Evolutionary conservation across 305 asterid genomes (phyloP), one percentile per base, ranked within the genome.

Genomic region (Fraxinus sp.): DNA sequence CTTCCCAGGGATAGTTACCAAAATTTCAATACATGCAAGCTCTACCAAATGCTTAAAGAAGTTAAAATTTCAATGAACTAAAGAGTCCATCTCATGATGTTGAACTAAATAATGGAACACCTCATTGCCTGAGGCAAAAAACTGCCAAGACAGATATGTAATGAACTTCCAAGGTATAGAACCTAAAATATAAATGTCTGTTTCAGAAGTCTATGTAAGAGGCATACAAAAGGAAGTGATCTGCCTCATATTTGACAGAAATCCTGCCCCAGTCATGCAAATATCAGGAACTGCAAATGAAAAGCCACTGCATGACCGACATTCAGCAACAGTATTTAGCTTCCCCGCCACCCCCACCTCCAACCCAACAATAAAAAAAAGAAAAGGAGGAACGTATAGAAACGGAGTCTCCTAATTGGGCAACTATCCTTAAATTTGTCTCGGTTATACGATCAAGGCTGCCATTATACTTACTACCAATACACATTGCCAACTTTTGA

Each of bases 251-350:
- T 73, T 74, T 72, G 70, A 72, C 33, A 41, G 39, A 70, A 75
- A 77, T n/a, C 77, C 66, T 32, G 78, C 73, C 59, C 66, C 26
- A 82, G 78, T 41, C 64, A 22, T 41, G n/a, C 36, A 80, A 77
- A 14, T 7, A 76, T 44, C 52, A 28, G 37, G 37, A 70, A 32
- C 20, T 28, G 35, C 75, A 71, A 22, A 22, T 64, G 35, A 64
- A 64, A 71, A 4, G 22, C 74, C 24, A 5, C 44, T 70, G 22
- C 41, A 14, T 6, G 76, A 14, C 22, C 44, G 0, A 71, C 22
- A 71, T 71, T 30, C 76, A 30, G 72, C 72, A 64, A 64, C 33
- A 9, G 33, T 3, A 22, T 59, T 5, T 59, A 59, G 32, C 71
- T 44, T 11, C 55, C 55, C 55, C 55, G 11, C 30, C 30, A 26